phyloP scores from a whole-genome alignment of 1,284 basidiomycete genomes.

The Afroboletus lepidellus region DNA sequence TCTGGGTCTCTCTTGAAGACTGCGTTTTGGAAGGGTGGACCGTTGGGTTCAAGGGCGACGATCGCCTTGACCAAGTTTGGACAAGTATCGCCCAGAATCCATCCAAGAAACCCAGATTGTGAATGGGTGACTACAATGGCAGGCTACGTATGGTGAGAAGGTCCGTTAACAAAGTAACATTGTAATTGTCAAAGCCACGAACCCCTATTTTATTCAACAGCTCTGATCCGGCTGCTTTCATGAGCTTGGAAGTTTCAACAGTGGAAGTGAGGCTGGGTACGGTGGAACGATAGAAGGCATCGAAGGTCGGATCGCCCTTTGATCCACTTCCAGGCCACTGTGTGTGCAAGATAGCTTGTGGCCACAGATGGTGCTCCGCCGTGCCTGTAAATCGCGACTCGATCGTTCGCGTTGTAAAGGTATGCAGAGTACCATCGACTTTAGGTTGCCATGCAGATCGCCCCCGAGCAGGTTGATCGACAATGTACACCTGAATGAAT shows the following conservation, averaged over 20 bases:
- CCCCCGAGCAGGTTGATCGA: slow-evolving; percentile 51
- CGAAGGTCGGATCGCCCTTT: slow-evolving; percentile 44
- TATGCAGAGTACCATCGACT: slow-evolving; percentile 39
- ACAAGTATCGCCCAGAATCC: slow-evolving; percentile 47
- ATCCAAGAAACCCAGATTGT: slow-evolving; percentile 46
- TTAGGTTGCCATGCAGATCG: slow-evolving; percentile 46
- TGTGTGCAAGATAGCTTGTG: slow-evolving; percentile 46
- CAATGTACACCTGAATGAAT: slow-evolving; percentile 42
- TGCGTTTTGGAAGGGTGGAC: slow-evolving; percentile 48
- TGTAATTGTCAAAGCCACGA: slow-evolving; percentile 14
- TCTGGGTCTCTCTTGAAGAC: slow-evolving; percentile 40
- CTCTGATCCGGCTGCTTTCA: slow-evolving; percentile 30
- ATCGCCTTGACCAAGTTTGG: slow-evolving; percentile 44
- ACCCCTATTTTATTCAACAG: slow-evolving; percentile 32
- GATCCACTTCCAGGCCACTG: slow-evolving; percentile 53
- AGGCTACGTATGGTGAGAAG: slow-evolving; percentile 32
- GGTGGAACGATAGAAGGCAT: slow-evolving; percentile 44
- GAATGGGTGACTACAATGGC: slow-evolving; percentile 47
- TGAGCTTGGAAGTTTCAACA: slow-evolving; percentile 28
- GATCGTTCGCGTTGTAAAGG: slow-evolving; percentile 33
- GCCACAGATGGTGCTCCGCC: slow-evolving; percentile 41
- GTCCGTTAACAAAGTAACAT: not conserved
- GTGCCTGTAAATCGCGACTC: slow-evolving; percentile 47
- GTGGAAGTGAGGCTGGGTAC: slow-evolving; percentile 27
- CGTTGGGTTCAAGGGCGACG: slow-evolving; percentile 46